These are phyloP conservation scores for Fusarium floridanum DNA, from an alignment of 2,329 filamentous ascomycete species.

Conservation along the genomic window DNA sequence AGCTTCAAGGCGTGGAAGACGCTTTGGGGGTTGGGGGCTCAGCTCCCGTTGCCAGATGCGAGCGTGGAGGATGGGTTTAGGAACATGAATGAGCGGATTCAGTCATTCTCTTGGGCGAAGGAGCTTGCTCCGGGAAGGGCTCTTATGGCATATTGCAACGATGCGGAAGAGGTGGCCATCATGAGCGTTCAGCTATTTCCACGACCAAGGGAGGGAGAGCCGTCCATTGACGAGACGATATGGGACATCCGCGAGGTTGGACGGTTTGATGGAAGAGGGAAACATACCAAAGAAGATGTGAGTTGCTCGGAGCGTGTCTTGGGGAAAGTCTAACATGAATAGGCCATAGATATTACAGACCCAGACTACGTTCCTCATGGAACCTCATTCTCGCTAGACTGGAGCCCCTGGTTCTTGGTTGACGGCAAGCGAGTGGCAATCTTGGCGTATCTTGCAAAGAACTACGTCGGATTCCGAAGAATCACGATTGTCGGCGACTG, in stretches of 20 bases:
- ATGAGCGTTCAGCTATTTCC: conserved; percentile 60
- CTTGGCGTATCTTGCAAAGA: conserved; percentile 63
- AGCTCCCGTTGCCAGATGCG: conserved; percentile 61
- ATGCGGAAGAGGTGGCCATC: conserved; percentile 64
- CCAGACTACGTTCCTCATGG: conserved; percentile 63
- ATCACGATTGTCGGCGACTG: conserved; percentile 57
- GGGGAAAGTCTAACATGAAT: conserved; percentile 17
- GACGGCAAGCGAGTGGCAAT: conserved; percentile 56
- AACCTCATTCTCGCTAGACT: conserved; percentile 65
- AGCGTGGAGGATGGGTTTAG: conserved; percentile 47
- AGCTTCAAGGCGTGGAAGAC: conserved; percentile 65
- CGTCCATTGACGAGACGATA: conserved; percentile 46
- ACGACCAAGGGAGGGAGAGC: conserved; percentile 32
- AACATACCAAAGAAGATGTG: conserved; percentile 55
- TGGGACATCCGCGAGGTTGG: conserved; percentile 66
- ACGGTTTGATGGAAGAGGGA: conserved; percentile 62
- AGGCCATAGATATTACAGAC: conserved; percentile 54
- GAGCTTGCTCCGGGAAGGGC: conserved; percentile 57
- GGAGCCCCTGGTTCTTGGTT: conserved; percentile 65
- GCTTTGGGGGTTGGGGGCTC: conserved; percentile 68
- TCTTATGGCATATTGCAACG: conserved; percentile 66
- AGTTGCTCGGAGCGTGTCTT: not conserved
- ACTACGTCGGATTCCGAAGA: conserved; percentile 68
- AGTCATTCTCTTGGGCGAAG: conserved; percentile 66
- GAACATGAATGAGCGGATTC: conserved; percentile 60